These are phyloP conservation scores for Penicillium waksmanii DNA, from an alignment of 495 filamentous ascomycete species.

Conservation along the genomic window DNA sequence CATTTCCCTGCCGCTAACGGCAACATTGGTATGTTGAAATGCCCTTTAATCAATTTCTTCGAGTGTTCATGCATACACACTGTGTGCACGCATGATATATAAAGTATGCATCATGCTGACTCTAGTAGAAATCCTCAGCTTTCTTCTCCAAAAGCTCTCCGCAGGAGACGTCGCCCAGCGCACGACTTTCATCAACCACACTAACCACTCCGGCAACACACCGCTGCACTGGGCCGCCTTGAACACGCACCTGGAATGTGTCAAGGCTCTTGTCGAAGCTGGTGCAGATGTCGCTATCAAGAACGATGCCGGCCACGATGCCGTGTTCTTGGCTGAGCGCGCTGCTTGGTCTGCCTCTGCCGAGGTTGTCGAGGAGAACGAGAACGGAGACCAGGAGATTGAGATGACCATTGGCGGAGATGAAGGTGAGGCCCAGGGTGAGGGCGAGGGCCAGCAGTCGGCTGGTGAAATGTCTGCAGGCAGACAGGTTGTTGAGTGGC, in stretches of 20 bases:
- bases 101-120: neutral
- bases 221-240: slow-evolving; percentile 89
- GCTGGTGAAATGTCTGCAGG: slow-evolving; percentile 39
- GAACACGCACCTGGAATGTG: slow-evolving; percentile 80
- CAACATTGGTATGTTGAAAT: slow-evolving; percentile 62
- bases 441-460: slow-evolving; percentile 18
- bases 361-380: slow-evolving; percentile 27
- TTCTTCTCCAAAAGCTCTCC: slow-evolving; percentile 45
- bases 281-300: slow-evolving; percentile 73
- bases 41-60: neutral
- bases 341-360: slow-evolving; percentile 46
- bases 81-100: neutral
- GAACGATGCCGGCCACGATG: slow-evolving; percentile 84
- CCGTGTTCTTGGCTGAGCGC: slow-evolving; percentile 81
- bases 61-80: neutral
- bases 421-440: slow-evolving; percentile 21
- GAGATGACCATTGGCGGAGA: slow-evolving; percentile 35
- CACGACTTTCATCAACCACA: slow-evolving; percentile 61
- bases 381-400: slow-evolving; percentile 30
- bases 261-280: slow-evolving; percentile 72
- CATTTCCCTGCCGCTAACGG: slow-evolving; percentile 94
- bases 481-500: slow-evolving; percentile 53
- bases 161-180: slow-evolving; percentile 34
- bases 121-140: slow-evolving; percentile 50
- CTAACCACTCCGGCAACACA: slow-evolving; percentile 83